Conservation (phyloP, 441 rosid genomes). For the Croton setiger region DNA sequence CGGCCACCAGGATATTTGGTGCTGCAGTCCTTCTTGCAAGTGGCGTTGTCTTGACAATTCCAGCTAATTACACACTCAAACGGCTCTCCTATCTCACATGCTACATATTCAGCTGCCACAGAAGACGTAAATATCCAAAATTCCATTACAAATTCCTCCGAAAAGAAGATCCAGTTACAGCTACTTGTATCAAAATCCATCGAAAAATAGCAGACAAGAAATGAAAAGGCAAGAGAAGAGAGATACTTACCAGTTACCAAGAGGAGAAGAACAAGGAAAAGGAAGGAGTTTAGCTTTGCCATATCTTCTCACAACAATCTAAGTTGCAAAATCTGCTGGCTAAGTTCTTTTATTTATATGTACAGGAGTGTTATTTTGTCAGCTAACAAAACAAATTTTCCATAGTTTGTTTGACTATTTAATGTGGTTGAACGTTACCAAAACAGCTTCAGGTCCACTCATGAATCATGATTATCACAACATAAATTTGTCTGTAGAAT, state of each 20-base stretch:
- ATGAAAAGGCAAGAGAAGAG: neutral
- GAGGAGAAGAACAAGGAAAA: slow-evolving; percentile 13
- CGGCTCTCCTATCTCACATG: slow-evolving; percentile 6
- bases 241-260: slow-evolving; percentile 14
- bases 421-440: neutral
- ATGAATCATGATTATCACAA: neutral
- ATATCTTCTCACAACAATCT: slow-evolving; percentile 11
- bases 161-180: neutral
- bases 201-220: neutral
- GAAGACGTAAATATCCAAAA: neutral
- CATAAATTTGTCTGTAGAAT: neutral
- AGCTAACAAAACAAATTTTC: neutral
- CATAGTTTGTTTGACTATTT: neutral
- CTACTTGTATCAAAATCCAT: too few species aligned
- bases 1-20: neutral
- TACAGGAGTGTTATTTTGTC: slow-evolving; percentile 8
- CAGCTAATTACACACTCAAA: slow-evolving; percentile 8
- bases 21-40: slow-evolving; percentile 23
- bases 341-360: neutral
- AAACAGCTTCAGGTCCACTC: neutral
- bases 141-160: neutral
- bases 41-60: slow-evolving; percentile 8
- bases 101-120: slow-evolving; percentile 18
- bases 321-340: slow-evolving; percentile 5
- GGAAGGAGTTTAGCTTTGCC: slow-evolving; percentile 15